phyloP scores from a whole-genome alignment of 177 flowering plant genomes.

The Vitis hybrid region DNA sequence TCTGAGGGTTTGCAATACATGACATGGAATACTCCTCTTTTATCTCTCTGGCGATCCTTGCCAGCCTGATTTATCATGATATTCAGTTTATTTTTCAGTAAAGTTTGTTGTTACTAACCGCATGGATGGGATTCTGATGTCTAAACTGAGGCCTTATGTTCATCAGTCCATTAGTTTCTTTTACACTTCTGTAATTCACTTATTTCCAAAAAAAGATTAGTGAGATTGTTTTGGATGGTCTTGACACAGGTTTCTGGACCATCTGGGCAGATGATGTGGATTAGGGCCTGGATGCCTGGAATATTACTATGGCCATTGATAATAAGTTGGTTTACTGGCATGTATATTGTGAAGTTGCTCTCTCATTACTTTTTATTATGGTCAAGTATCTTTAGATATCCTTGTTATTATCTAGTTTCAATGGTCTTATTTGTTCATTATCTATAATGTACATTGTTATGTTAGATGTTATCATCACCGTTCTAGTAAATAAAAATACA shows the following conservation, averaged over 20 bases:
- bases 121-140: neutral
- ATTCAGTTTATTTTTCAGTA: neutral
- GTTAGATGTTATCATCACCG: neutral
- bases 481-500: neutral
- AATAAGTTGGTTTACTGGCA: constrained; percentile 46
- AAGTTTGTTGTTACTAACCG: neutral
- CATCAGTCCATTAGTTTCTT: neutral
- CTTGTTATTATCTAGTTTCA: too few species aligned
- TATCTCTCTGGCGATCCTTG: too few species aligned
- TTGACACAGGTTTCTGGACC: constrained; percentile 72
- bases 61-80: neutral
- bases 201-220: neutral
- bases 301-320: constrained; percentile 70
- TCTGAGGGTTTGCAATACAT: too few species aligned
- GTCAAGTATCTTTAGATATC: too few species aligned
- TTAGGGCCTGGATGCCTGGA: constrained; percentile 65
- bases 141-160: neutral
- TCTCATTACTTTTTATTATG: neutral
- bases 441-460: too few species aligned
- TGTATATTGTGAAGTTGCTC: too few species aligned
- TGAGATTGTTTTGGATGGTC: neutral
- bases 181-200: neutral
- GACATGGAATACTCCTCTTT: too few species aligned
- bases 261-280: constrained; percentile 93
- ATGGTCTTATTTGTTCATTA: too few species aligned